These are phyloP conservation scores for Syzygium grande DNA, from an alignment of 345 rosid genomes.

Conservation along the genomic window DNA sequence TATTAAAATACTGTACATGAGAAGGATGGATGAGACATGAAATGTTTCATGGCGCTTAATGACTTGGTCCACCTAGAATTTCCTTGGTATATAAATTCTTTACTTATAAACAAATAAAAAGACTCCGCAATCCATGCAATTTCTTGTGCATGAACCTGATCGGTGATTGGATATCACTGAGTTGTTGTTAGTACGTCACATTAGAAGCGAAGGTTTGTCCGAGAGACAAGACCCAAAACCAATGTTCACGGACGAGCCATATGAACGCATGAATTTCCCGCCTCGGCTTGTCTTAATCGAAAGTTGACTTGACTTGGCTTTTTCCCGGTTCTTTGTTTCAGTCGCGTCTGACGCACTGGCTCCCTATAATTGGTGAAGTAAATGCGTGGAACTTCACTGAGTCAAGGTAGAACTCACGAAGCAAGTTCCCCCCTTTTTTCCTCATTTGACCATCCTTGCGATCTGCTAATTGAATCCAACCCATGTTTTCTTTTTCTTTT, in stretches of 20 bases:
- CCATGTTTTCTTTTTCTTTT: not conserved
- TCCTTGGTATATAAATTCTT: not conserved
- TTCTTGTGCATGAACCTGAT: too few relatives aligned
- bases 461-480: not conserved
- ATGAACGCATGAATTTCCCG: not conserved
- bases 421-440: not conserved
- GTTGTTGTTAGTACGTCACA: too few relatives aligned
- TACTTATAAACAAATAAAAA: not conserved
- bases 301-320: not conserved
- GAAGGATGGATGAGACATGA: too few relatives aligned
- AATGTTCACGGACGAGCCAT: not conserved
- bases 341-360: not conserved
- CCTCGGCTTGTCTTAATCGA: not conserved
- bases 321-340: not conserved
- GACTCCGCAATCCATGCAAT: fast-evolving
- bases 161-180: not conserved
- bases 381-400: not conserved
- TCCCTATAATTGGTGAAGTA: not conserved
- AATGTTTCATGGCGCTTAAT: not conserved
- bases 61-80: not conserved
- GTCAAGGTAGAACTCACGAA: not conserved
- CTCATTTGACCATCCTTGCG: not conserved
- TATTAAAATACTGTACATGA: too few relatives aligned
- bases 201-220: too few relatives aligned
- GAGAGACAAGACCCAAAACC: too few relatives aligned